These are phyloP conservation scores for Penstemon newberryi DNA, from an alignment of 257 asterid species.

Conservation along the genomic window DNA sequence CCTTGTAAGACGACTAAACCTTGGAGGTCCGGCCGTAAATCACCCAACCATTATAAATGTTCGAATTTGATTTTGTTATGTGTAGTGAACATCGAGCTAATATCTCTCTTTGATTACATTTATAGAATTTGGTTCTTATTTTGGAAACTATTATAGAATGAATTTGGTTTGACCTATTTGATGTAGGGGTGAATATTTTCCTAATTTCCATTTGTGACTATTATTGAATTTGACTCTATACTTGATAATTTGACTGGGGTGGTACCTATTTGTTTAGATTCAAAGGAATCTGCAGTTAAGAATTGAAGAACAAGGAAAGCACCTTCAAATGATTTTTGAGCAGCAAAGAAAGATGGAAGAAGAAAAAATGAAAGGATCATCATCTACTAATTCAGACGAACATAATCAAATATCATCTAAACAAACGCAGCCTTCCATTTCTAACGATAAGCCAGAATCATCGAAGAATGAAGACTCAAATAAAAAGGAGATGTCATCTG, in stretches of 20 bases:
- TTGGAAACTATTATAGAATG: too few relatives aligned
- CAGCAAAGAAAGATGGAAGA: conserved; percentile 68
- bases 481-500: conserved; percentile 32
- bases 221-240: neutral
- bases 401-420: conserved; percentile 26
- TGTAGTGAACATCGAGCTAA: too few relatives aligned
- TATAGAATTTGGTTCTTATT: too few relatives aligned
- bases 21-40: too few relatives aligned
- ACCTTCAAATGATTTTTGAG: conserved; percentile 75
- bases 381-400: conserved; percentile 32
- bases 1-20: too few relatives aligned
- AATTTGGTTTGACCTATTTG: too few relatives aligned
- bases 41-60: too few relatives aligned
- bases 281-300: conserved; percentile 80
- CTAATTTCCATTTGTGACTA: neutral
- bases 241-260: conserved; percentile 9
- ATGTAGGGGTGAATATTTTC: neutral
- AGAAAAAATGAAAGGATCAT: conserved; percentile 42
- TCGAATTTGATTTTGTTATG: too few relatives aligned
- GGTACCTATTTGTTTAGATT: conserved; percentile 44
- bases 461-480: conserved; percentile 22
- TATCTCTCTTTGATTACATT: too few relatives aligned
- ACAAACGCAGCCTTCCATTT: conserved; percentile 32
- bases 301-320: conserved; percentile 84
- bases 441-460: conserved; percentile 34